Evolutionary conservation across 2,329 filamentous ascomycete genomes (phyloP).

Genomic region (Aureobasidium lini): DNA sequence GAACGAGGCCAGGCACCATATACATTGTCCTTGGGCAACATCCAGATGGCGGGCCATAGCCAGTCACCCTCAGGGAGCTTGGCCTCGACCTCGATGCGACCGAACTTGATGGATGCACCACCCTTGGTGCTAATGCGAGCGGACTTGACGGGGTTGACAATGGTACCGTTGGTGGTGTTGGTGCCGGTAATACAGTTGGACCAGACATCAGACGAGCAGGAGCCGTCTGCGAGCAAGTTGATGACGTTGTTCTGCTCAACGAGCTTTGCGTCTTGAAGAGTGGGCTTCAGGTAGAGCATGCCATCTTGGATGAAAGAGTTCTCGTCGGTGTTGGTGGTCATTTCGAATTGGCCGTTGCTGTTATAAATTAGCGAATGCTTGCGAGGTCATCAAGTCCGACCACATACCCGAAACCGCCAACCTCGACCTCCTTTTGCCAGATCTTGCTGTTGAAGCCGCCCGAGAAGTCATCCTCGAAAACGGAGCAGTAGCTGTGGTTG

Average conservation of each 20-base stretch:
- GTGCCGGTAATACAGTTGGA: conserved; percentile 61
- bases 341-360: conserved; percentile 73
- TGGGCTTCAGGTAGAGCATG: conserved; percentile 66
- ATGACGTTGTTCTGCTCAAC: conserved; percentile 61
- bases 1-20: conserved; percentile 74
- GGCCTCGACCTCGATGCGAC: conserved; percentile 71
- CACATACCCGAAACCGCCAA: conserved; percentile 68
- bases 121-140: conserved; percentile 70
- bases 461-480: conserved; percentile 60
- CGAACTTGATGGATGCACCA: conserved; percentile 67
- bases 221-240: conserved; percentile 58
- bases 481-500: conserved; percentile 64
- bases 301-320: conserved; percentile 69
- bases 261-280: conserved; percentile 60
- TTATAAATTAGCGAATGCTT: conserved; percentile 17
- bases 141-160: conserved; percentile 70
- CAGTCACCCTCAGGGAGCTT: conserved; percentile 72
- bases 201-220: conserved; percentile 57
- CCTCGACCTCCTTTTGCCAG: conserved; percentile 68
- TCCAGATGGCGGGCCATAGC: conserved; percentile 90
- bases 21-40: conserved; percentile 64
- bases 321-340: conserved; percentile 63
- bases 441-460: conserved; percentile 50
- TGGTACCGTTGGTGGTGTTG: conserved; percentile 68
- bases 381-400: conserved; percentile 15